Percentiles rank a stretch among this genome's conserved stretches.
These are phyloP conservation scores for Rhodosporidiobolus sp. DNA, from an alignment of 768 basidiomycete species.

Conservation along the genomic window DNA sequence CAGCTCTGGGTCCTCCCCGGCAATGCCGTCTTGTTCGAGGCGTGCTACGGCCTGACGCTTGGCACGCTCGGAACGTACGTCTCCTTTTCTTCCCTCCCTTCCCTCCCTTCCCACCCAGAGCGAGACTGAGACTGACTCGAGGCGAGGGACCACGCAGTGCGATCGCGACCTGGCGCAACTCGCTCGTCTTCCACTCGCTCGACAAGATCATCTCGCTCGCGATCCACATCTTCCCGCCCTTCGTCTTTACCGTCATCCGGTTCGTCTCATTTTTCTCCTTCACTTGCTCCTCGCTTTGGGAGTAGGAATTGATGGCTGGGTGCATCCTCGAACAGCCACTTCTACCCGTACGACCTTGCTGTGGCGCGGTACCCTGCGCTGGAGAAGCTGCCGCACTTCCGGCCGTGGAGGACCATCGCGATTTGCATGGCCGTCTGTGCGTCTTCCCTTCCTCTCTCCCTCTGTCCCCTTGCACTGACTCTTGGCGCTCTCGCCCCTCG, in stretches of 20 bases:
- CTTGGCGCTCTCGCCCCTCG: constrained; percentile 8
- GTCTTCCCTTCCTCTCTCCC: no score
- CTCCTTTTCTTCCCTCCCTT: no score
- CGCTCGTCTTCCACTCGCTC: constrained; percentile 92
- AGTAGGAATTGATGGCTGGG: neutral
- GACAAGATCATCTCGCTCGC: constrained; percentile 94
- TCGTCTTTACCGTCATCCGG: constrained; percentile 88
- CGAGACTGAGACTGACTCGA: neutral
- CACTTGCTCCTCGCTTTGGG: neutral
- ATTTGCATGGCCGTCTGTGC: constrained; percentile 79
- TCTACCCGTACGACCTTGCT: constrained; percentile 70
- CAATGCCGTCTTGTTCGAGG: constrained; percentile 74
- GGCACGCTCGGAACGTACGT: constrained; percentile 50
- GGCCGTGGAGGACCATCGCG: constrained; percentile 68
- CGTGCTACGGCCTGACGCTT: constrained; percentile 88
- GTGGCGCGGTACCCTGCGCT: constrained; percentile 76
- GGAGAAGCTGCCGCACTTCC: constrained; percentile 63
- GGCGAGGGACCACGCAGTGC: constrained; percentile 62
- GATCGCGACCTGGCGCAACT: constrained; percentile 97
- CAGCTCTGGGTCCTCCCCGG: constrained; percentile 78
- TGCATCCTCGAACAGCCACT: constrained; percentile 63
- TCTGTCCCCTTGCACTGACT: no score
- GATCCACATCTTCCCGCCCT: constrained; percentile 88
- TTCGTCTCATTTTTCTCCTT: constrained; percentile 42
- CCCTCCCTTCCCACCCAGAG: neutral